phyloP scores from a whole-genome alignment of 73 alveolate genomes.

The Paramecium sonneborni region DNA sequence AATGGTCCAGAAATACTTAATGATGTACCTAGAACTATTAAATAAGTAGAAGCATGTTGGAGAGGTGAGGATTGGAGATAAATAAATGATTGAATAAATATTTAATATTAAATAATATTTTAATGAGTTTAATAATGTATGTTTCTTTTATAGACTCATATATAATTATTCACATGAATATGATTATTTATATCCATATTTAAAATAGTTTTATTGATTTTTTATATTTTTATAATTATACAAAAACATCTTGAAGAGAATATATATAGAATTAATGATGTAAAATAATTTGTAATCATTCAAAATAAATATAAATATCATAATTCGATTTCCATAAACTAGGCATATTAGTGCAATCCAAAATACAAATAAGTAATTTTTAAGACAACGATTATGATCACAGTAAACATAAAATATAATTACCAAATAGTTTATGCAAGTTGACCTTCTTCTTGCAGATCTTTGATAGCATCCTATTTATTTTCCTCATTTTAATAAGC shows the following conservation, averaged over 20 bases:
- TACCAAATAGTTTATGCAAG: neutral
- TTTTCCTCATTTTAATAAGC: conserved; percentile 16
- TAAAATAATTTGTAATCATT: neutral
- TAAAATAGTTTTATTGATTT: no score
- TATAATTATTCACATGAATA: no score
- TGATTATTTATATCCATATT: no score
- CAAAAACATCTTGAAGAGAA: no score
- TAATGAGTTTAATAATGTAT: no score
- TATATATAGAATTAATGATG: no score
- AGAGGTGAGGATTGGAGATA: neutral
- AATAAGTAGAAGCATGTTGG: conserved; percentile 92
- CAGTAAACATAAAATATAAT: neutral
- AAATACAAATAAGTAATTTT: neutral
- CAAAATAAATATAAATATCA: neutral
- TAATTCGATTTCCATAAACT: neutral
- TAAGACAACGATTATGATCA: neutral
- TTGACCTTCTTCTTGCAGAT: neutral
- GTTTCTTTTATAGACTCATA: no score
- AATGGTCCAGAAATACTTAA: conserved; percentile 92
- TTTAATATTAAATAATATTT: no score
- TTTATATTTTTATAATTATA: no score
- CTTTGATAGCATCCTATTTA: neutral
- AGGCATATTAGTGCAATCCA: neutral
- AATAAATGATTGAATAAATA: neutral
- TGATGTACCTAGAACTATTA: conserved; percentile 95